Evolutionary conservation across 306 rosid species (phyloP).

Genomic region (Fagus sylvatica): DNA sequence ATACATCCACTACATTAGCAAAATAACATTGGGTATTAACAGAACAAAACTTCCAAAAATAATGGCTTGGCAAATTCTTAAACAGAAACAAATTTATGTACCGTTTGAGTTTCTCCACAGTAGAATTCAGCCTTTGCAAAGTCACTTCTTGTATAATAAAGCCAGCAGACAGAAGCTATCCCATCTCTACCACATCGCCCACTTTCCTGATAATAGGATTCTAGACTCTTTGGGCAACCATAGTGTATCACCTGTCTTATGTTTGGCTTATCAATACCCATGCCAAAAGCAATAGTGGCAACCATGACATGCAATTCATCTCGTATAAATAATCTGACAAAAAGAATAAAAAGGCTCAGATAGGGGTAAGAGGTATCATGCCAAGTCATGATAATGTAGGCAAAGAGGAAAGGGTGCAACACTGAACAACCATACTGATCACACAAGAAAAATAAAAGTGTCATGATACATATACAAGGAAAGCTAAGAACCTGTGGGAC

Average conservation of each 20-base stretch:
- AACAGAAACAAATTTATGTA: slow-evolving; percentile 32
- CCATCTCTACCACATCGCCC: slow-evolving; percentile 97
- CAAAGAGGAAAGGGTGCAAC: slow-evolving; percentile 14
- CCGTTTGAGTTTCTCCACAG: slow-evolving; percentile 59
- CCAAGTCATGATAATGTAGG: slow-evolving; percentile 1
- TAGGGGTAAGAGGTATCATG: slow-evolving; percentile 22
- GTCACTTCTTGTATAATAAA: slow-evolving; percentile 85
- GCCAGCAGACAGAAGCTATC: slow-evolving; percentile 88
- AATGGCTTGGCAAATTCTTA: neutral
- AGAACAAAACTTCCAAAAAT: neutral
- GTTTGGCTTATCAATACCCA: slow-evolving; percentile 96
- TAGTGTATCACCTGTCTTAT: slow-evolving; percentile 88
- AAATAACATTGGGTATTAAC: neutral
- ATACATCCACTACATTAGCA: neutral
- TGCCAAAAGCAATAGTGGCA: slow-evolving; percentile 93
- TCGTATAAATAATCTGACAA: slow-evolving; percentile 68
- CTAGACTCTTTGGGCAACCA: slow-evolving; percentile 91
- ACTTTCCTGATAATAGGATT: slow-evolving; percentile 93
- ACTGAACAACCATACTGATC: slow-evolving; percentile 24
- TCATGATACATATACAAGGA: slow-evolving; percentile 28
- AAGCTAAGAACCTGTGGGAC: slow-evolving; percentile 70
- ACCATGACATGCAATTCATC: slow-evolving; percentile 87
- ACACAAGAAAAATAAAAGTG: slow-evolving; percentile 4
- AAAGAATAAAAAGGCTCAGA: slow-evolving; percentile 24
- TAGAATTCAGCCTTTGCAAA: slow-evolving; percentile 67